Evolutionary conservation across 805 yeast genomes (phyloP).

Genomic region (Zygotorulaspora sp.): DNA sequence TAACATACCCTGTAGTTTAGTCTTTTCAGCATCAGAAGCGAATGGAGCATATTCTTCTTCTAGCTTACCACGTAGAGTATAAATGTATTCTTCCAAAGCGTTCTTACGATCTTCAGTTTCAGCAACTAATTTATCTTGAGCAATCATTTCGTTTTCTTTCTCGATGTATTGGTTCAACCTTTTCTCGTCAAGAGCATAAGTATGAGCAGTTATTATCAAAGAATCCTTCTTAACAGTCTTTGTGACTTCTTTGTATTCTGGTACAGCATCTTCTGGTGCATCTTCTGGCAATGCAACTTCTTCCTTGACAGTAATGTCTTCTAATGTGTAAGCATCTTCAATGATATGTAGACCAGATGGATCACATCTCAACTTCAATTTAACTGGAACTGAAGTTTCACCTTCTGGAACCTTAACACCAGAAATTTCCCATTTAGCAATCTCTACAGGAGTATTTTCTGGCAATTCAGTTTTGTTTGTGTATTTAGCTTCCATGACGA

Average conservation of each 20-base stretch:
- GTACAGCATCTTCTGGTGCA: constrained; percentile 61
- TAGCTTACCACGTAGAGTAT: constrained; percentile 93
- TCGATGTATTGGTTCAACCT: constrained; percentile 63
- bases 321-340: constrained; percentile 92
- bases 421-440: constrained; percentile 80
- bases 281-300: constrained; percentile 56
- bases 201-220: constrained; percentile 54
- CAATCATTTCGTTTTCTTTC: constrained; percentile 75
- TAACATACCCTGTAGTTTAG: constrained; percentile 65
- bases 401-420: constrained; percentile 83
- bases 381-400: constrained; percentile 72
- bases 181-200: constrained; percentile 56
- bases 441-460: constrained; percentile 53
- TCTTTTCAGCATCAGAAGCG: constrained; percentile 89
- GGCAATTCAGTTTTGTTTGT: constrained; percentile 72
- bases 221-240: constrained; percentile 89
- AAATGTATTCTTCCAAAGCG: constrained; percentile 96
- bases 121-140: constrained; percentile 93
- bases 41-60: constrained; percentile 86
- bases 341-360: constrained; percentile 93
- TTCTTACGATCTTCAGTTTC: constrained; percentile 99
- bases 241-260: constrained; percentile 84
- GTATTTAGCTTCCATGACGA: constrained; percentile 80
- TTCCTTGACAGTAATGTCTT: constrained; percentile 86
- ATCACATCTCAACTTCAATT: constrained; percentile 93